phyloP scores from a whole-genome alignment of 352 stramenopile species.

The Pythium angustatum region DNA sequence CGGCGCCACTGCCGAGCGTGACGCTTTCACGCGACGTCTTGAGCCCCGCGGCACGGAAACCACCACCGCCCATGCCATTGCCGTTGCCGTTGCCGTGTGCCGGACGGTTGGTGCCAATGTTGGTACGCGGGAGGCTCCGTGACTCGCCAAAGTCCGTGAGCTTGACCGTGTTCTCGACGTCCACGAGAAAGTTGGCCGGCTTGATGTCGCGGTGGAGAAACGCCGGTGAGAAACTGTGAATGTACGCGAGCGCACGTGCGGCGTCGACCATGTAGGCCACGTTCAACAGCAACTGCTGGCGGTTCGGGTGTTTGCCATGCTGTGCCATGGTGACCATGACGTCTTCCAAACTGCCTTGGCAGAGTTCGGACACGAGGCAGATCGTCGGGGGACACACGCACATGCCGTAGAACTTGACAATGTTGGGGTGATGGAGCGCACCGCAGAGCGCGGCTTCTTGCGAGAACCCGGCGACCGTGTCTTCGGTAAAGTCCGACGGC shows the following conservation, averaged over 20 bases:
- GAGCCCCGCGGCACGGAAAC: no score
- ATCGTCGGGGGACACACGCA: constrained; percentile 59
- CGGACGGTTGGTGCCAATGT: constrained; percentile 17
- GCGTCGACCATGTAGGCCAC: constrained; percentile 50
- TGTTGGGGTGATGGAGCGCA: constrained; percentile 46
- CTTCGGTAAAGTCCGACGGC: constrained; percentile 40
- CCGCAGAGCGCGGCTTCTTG: constrained; percentile 48
- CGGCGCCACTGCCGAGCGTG: constrained; percentile 10
- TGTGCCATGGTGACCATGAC: constrained; percentile 21
- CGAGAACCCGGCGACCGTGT: constrained; percentile 42
- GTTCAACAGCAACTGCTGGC: constrained; percentile 37
- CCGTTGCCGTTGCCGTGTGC: no score
- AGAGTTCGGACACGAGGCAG: constrained; percentile 53
- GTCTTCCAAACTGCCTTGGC: constrained; percentile 42
- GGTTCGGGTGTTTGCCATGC: constrained; percentile 8
- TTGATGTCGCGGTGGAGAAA: constrained; percentile 61
- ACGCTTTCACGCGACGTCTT: constrained; percentile 5
- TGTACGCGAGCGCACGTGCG: constrained; percentile 40
- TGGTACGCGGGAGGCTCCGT: constrained; percentile 32
- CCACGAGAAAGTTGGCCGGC: constrained; percentile 64
- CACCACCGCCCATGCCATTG: no score
- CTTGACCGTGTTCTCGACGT: constrained; percentile 33
- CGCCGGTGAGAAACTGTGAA: constrained; percentile 48
- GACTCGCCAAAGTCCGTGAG: constrained; percentile 43
- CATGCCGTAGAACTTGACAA: constrained; percentile 51